phyloP scores from a whole-genome alignment of 306 rosid species.

The Echinosophora koreensis region DNA sequence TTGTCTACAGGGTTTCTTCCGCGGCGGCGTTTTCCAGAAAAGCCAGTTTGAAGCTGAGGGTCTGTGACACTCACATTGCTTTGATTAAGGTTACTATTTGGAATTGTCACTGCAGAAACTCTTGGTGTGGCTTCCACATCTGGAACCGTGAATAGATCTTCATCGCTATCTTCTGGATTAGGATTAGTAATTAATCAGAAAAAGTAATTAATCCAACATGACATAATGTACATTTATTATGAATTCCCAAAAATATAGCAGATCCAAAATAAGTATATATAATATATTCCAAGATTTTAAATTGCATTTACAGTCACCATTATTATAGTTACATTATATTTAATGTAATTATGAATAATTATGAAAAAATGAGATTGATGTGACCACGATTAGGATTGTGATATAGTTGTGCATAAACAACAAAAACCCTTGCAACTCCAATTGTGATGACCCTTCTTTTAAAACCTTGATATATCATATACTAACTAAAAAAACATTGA shows the following conservation, averaged over 20 bases:
- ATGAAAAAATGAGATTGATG: too few species aligned
- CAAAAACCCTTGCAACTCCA: too few species aligned
- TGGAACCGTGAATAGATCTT: conserved; percentile 70
- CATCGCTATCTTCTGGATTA: conserved; percentile 65
- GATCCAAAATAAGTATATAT: too few species aligned
- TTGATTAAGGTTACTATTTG: conserved; percentile 34
- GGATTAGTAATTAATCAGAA: background rate
- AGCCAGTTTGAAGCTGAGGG: conserved; percentile 34
- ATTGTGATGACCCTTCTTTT: too few species aligned
- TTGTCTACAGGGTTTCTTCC: conserved; percentile 70
- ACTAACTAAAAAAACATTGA: too few species aligned
- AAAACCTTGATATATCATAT: too few species aligned
- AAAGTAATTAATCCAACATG: background rate
- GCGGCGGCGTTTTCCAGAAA: conserved; percentile 56
- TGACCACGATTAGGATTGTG: too few species aligned
- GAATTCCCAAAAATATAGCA: background rate
- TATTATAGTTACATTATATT: too few species aligned
- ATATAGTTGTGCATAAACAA: too few species aligned
- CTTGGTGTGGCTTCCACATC: conserved; percentile 52
- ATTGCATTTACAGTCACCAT: too few species aligned
- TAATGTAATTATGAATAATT: too few species aligned
- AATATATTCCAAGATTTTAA: too few species aligned
- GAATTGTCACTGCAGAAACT: conserved; percentile 30
- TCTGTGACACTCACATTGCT: conserved; percentile 38
- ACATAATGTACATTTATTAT: background rate